These are phyloP conservation scores for Moesziomyces aphidis DNA, from an alignment of 1,284 basidiomycete species.

Conservation along the genomic window DNA sequence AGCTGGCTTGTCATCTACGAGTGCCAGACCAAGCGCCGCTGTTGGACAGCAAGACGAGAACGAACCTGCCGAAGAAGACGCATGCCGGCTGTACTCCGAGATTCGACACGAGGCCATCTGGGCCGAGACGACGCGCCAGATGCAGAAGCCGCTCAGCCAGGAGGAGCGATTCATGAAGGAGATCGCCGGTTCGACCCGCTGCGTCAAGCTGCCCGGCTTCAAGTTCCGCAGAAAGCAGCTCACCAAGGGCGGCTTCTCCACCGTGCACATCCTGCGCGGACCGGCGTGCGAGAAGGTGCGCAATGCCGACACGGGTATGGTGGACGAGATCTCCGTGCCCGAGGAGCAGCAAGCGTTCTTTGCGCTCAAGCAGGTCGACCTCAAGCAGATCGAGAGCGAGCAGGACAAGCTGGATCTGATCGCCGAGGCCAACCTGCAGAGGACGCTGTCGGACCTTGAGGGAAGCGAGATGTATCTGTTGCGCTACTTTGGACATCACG, in stretches of 20 bases:
- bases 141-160: conserved; percentile 28
- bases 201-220: conserved; percentile 55
- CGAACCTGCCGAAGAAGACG: conserved; percentile 37
- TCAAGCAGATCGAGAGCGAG: conserved; percentile 62
- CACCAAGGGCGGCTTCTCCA: conserved; percentile 65
- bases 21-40: conserved; percentile 10
- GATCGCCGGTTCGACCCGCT: conserved; percentile 36
- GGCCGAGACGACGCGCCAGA: conserved; percentile 47
- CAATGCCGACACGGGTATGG: conserved; percentile 29
- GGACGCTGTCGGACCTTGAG: conserved; percentile 53
- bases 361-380: conserved; percentile 66
- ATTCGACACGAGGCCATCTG: conserved; percentile 48
- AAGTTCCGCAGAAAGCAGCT: conserved; percentile 58
- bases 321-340: conserved; percentile 50
- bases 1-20: conserved; percentile 3
- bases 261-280: conserved; percentile 63
- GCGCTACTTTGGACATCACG: conserved; percentile 66
- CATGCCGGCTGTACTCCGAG: conserved; percentile 31
- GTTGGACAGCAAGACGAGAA: conserved; percentile 10
- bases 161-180: conserved; percentile 37
- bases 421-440: conserved; percentile 62
- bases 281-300: conserved; percentile 46
- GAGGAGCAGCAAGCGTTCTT: conserved; percentile 63
- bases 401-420: conserved; percentile 63
- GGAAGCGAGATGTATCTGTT: conserved; percentile 63